These are phyloP conservation scores for Pythium vanterpoolii DNA, from an alignment of 352 stramenopile genomes.

Conservation along the genomic window DNA sequence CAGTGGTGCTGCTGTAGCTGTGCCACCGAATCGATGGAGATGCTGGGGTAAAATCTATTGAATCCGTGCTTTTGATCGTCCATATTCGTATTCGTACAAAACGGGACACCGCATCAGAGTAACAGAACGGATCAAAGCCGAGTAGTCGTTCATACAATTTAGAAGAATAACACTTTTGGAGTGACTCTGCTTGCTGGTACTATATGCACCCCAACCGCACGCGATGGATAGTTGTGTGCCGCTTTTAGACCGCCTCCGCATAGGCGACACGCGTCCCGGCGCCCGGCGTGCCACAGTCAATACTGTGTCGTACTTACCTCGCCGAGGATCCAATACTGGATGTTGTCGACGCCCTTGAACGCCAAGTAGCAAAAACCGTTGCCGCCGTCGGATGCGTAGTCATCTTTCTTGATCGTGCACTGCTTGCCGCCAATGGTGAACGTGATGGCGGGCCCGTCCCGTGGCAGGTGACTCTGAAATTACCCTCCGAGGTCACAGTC, in stretches of 20 bases:
- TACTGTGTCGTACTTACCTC: conserved; percentile 94
- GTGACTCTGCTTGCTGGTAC: no score
- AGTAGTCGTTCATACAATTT: no score
- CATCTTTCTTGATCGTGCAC: conserved; percentile 89
- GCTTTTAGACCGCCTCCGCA: conserved; percentile 71
- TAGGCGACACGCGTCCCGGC: conserved; percentile 83
- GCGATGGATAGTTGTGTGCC: no score
- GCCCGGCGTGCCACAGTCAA: conserved; percentile 85
- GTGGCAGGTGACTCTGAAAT: conserved; percentile 95
- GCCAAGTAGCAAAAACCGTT: conserved; percentile 91
- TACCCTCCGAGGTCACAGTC: conserved; percentile 42
- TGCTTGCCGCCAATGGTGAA: conserved; percentile 91
- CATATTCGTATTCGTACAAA: no score
- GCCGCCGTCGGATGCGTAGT: conserved; percentile 91
- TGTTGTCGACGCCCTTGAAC: conserved; percentile 94
- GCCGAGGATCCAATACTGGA: conserved; percentile 89
- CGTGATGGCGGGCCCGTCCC: conserved; percentile 86
- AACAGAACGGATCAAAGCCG: no score
- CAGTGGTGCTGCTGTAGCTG: conserved; percentile 35
- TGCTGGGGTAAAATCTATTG: no score
- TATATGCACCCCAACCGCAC: no score
- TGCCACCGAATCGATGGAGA: not conserved
- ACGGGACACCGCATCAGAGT: no score
- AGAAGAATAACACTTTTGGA: no score
- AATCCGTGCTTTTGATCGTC: no score